Evolutionary conservation across 2,329 filamentous ascomycete species (phyloP).

Genomic region (Xenoacremonium recifei): DNA sequence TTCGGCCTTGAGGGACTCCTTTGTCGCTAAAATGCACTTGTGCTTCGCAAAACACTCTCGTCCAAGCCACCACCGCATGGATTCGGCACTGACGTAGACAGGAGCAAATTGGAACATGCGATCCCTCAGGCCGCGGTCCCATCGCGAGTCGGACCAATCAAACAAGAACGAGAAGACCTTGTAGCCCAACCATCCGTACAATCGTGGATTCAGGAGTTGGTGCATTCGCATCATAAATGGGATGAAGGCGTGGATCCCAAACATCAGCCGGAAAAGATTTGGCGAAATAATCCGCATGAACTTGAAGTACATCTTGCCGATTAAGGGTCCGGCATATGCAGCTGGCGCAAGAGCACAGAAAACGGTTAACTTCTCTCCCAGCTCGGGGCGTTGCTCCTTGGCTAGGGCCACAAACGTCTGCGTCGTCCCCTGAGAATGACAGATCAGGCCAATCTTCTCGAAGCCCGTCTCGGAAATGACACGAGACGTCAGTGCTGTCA

Average conservation of each 20-base stretch:
- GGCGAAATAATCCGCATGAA: constrained; percentile 84
- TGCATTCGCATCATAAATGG: constrained; percentile 91
- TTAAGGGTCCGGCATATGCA: constrained; percentile 82
- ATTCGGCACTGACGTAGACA: constrained; percentile 84
- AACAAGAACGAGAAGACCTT: constrained; percentile 88
- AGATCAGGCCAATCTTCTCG: constrained; percentile 76
- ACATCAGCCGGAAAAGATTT: constrained; percentile 72
- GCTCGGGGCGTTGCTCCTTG: constrained; percentile 83
- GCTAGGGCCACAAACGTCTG: constrained; percentile 84
- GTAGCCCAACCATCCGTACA: constrained; percentile 85
- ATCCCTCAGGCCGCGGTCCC: constrained; percentile 76
- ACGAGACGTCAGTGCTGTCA: constrained; percentile 76
- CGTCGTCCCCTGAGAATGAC: constrained; percentile 89
- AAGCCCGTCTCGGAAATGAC: constrained; percentile 83
- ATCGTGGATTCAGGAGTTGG: constrained; percentile 54
- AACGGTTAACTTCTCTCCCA: constrained; percentile 79
- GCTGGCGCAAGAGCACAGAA: constrained; percentile 91
- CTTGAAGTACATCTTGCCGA: constrained; percentile 86
- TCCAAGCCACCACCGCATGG: constrained; percentile 95
- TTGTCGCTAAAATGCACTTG: constrained; percentile 82
- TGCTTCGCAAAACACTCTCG: constrained; percentile 76
- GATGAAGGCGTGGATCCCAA: constrained; percentile 92
- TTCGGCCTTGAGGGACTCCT: constrained; percentile 64
- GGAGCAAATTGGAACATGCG: constrained; percentile 92
- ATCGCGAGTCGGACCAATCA: constrained; percentile 78